These are phyloP conservation scores for Podaxis sp. DNA, from an alignment of 768 basidiomycete genomes.

Conservation along the genomic window DNA sequence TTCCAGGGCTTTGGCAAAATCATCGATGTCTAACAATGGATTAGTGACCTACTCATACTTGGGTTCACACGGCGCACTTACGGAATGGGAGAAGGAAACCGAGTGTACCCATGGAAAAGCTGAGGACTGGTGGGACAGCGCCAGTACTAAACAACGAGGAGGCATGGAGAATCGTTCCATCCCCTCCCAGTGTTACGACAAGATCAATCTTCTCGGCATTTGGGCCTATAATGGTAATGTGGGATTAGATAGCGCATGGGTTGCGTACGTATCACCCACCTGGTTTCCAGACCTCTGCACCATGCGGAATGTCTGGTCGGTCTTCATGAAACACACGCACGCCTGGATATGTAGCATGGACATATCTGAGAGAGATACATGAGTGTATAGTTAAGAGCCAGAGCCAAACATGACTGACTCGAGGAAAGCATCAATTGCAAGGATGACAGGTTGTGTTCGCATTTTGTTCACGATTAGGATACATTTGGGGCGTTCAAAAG, in stretches of 20 bases:
- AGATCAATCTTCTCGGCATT: constrained; percentile 71
- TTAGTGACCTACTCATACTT: neutral
- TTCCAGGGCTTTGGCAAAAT: constrained; percentile 76
- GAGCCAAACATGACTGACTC: constrained; percentile 41
- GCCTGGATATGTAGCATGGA: constrained; percentile 53
- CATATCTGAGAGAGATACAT: constrained; percentile 41
- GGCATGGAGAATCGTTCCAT: constrained; percentile 92
- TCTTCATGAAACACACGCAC: constrained; percentile 69
- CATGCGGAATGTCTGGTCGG: constrained; percentile 60
- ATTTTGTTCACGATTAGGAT: constrained; percentile 82
- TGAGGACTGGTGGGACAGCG: constrained; percentile 90
- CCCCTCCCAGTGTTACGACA: constrained; percentile 89
- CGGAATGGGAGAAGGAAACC: constrained; percentile 94
- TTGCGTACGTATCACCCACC: constrained; percentile 32
- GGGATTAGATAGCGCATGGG: neutral
- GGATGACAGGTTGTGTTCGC: constrained; percentile 72
- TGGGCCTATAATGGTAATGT: constrained; percentile 30
- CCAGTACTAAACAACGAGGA: constrained; percentile 87
- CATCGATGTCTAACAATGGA: constrained; percentile 71
- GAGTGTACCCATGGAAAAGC: constrained; percentile 90
- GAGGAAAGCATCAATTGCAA: constrained; percentile 73
- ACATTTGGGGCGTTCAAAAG: constrained; percentile 46
- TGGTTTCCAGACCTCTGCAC: constrained; percentile 64
- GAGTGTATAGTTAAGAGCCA: neutral
- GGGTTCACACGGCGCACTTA: constrained; percentile 38